Conservation (phyloP, 495 filamentous ascomycete genomes). For the Aspergillus homomorphus region DNA sequence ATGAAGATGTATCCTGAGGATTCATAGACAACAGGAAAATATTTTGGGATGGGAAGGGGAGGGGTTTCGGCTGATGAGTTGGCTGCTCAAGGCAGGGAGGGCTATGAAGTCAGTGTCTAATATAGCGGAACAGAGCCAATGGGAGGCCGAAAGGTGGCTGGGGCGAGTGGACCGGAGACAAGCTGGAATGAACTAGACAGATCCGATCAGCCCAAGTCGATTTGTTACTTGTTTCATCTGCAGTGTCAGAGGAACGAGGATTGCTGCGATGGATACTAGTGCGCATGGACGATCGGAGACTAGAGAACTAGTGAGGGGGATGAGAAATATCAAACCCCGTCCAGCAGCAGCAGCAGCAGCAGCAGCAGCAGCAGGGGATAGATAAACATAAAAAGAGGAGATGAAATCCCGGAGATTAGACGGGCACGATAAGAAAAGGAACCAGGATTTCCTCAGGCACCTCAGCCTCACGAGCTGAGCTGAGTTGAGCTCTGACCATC, state of each 20-base stretch:
- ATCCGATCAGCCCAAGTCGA: conserved; percentile 9
- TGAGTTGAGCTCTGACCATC: not conserved
- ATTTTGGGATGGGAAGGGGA: conserved; percentile 16
- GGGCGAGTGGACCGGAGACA: conserved; percentile 12
- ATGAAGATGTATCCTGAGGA: conserved; percentile 8
- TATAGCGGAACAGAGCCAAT: conserved; percentile 22
- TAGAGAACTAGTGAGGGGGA: not conserved
- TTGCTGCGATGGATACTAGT: not conserved
- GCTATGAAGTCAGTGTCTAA: conserved; percentile 19
- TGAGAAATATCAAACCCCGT: not conserved
- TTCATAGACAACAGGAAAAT: conserved; percentile 10
- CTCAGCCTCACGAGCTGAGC: not conserved
- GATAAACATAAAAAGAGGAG: not conserved
- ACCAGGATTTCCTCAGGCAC: not conserved
- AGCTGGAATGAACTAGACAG: conserved; percentile 13
- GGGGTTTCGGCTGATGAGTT: conserved; percentile 17
- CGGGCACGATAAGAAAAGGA: not conserved
- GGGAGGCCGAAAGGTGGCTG: conserved; percentile 20
- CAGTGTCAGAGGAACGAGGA: not conserved
- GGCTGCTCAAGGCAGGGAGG: conserved; percentile 5
- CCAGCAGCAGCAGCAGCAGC: not conserved
- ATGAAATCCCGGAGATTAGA: not conserved
- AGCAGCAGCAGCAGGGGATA: not conserved
- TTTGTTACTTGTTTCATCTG: not conserved
- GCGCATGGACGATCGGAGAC: not conserved